Conservation (phyloP, 2,329 filamentous ascomycete species). For the Talaromyces sp. region DNA sequence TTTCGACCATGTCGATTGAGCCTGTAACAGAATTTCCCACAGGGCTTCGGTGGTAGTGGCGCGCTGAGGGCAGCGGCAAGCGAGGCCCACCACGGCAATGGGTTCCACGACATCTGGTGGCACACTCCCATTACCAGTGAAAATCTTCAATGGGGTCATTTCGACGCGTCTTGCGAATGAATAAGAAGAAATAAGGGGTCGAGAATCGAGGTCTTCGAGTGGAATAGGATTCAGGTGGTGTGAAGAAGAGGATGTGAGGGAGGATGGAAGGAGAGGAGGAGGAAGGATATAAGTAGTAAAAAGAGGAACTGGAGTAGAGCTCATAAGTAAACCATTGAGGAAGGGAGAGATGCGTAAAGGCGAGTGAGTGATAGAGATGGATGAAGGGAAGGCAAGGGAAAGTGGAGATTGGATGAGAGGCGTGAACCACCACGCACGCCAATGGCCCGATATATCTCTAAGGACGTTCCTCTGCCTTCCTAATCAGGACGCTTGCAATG, state of each 20-base stretch:
- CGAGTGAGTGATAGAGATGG: not conserved
- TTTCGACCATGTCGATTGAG: conserved; percentile 32
- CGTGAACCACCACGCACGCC: not conserved
- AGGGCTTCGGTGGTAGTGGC: conserved; percentile 35
- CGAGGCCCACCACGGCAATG: conserved; percentile 42
- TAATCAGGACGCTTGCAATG: not conserved
- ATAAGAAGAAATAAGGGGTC: not conserved
- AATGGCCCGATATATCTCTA: not conserved
- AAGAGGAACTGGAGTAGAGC: not conserved
- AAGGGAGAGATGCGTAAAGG: not conserved
- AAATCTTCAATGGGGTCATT: not conserved
- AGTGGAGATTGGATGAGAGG: not conserved
- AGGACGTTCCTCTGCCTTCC: not conserved
- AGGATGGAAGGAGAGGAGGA: not conserved
- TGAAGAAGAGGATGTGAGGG: no score
- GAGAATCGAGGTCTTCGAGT: not conserved
- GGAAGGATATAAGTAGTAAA: not conserved
- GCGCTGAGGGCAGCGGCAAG: conserved; percentile 35
- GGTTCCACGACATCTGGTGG: conserved; percentile 19
- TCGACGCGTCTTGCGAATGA: not conserved
- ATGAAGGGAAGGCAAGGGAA: no score
- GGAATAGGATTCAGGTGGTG: not conserved
- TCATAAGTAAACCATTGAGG: no score
- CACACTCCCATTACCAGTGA: not conserved
- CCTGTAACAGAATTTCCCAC: conserved; percentile 37